Percentiles rank a stretch among this genome's conserved stretches.
Conservation (phyloP, 1,139 yeast genomes). For the Hansenula sp. region DNA sequence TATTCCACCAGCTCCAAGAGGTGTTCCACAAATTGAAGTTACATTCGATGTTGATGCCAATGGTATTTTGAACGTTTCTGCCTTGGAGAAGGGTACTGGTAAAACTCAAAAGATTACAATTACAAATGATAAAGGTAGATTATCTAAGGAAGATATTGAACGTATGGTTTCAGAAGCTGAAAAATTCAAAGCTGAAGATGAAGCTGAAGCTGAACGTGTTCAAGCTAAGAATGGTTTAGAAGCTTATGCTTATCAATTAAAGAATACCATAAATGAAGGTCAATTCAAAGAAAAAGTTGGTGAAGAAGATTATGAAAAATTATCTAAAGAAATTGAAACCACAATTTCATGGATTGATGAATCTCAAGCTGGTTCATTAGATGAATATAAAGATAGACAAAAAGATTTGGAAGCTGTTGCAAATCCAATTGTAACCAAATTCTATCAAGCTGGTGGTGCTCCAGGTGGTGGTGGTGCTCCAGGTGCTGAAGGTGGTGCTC, state of each 20-base stretch:
- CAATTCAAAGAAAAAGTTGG: constrained; percentile 72
- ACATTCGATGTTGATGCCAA: constrained; percentile 95
- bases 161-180: constrained; percentile 91
- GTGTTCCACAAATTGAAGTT: constrained; percentile 97
- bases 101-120: constrained; percentile 74
- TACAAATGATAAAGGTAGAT: constrained; percentile 91
- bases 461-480: constrained; percentile 42
- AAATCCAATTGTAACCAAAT: constrained; percentile 62
- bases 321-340: constrained; percentile 81
- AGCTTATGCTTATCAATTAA: constrained; percentile 79
- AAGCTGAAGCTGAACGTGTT: constrained; percentile 72
- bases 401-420: constrained; percentile 64
- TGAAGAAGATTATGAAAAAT: constrained; percentile 82
- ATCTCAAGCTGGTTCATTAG: constrained; percentile 80
- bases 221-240: constrained; percentile 81
- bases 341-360: constrained; percentile 84
- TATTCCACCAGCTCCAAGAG: constrained; percentile 98
- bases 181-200: constrained; percentile 78
- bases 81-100: constrained; percentile 93
- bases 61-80: constrained; percentile 93
- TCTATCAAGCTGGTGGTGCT: constrained; percentile 56
- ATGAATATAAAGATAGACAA: constrained; percentile 68
- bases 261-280: constrained; percentile 64
- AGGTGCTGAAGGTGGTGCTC: constrained; percentile 44
- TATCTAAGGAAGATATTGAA: constrained; percentile 88